Conservation (phyloP, 352 stramenopile genomes). For the Thraustochytrium sp. region DNA sequence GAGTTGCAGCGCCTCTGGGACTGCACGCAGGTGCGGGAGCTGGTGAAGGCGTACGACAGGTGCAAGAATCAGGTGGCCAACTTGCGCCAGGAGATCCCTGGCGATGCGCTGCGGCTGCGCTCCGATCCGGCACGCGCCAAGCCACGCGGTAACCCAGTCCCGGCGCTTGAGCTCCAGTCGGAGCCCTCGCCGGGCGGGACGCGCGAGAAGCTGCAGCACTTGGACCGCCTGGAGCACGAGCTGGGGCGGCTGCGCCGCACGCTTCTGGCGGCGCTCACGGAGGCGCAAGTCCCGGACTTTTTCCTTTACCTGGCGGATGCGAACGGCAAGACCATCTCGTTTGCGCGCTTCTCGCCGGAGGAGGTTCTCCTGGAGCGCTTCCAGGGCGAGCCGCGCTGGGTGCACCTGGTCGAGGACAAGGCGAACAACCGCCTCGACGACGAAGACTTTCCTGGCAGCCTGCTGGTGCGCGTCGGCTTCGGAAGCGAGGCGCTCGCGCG, state of each 20-base stretch:
- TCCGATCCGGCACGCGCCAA: conserved; percentile 60
- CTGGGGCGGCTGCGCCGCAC: not conserved
- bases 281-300: conserved; percentile 69
- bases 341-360: conserved; percentile 67
- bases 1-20: conserved; percentile 32
- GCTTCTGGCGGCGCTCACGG: conserved; percentile 43
- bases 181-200: conserved; percentile 39
- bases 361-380: conserved; percentile 65
- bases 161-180: conserved; percentile 47
- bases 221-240: conserved; percentile 19
- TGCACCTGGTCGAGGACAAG: conserved; percentile 70
- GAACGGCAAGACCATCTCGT: conserved; percentile 65
- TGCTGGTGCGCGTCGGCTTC: conserved; percentile 68
- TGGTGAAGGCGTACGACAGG: not conserved
- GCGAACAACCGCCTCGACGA: conserved; percentile 67
- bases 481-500: conserved; percentile 64
- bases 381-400: conserved; percentile 60
- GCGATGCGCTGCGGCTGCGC: not conserved
- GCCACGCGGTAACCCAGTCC: conserved; percentile 59
- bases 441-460: conserved; percentile 70
- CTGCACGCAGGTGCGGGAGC: not conserved
- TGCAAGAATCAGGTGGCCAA: not conserved
- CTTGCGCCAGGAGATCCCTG: not conserved
- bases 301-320: conserved; percentile 75
- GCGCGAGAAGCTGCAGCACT: conserved; percentile 36